These are phyloP conservation scores for Liriodendron chinense DNA, from an alignment of 164 flowering plant species.

Conservation along the genomic window DNA sequence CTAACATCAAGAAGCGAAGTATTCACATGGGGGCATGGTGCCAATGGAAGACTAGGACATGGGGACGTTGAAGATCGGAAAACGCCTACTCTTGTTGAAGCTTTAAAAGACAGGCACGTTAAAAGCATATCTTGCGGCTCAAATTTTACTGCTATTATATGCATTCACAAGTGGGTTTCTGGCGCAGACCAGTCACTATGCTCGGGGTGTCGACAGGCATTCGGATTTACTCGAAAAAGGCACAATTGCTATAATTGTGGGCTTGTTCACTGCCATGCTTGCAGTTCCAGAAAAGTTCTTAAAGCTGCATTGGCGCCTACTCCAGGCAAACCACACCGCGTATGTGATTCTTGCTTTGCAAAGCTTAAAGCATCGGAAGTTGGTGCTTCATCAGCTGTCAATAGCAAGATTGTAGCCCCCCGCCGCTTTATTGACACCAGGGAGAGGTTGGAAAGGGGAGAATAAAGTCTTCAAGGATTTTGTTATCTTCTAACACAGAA, in stretches of 20 bases:
- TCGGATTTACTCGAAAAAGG: constrained; percentile 83
- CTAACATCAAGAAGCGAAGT: constrained; percentile 82
- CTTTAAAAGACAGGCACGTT: constrained; percentile 76
- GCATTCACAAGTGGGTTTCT: constrained; percentile 83
- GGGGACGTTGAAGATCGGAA: constrained; percentile 78
- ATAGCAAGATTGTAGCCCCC: constrained; percentile 27
- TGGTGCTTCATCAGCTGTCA: constrained; percentile 26
- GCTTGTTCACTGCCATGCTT: constrained; percentile 76
- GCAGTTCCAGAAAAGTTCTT: constrained; percentile 69
- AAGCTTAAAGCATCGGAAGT: constrained; percentile 53
- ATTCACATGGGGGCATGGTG: constrained; percentile 89
- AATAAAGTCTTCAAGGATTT: constrained; percentile 40
- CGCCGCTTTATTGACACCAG: constrained; percentile 15
- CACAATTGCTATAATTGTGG: constrained; percentile 93
- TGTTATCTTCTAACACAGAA: constrained; percentile 47
- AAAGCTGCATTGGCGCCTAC: constrained; percentile 80
- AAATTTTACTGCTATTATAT: constrained; percentile 68
- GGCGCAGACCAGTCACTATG: constrained; percentile 83
- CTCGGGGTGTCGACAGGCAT: constrained; percentile 70
- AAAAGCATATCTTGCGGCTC: constrained; percentile 78
- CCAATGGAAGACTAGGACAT: constrained; percentile 85
- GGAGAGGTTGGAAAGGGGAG: constrained; percentile 45
- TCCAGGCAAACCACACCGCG: constrained; percentile 75
- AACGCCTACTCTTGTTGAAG: constrained; percentile 67
- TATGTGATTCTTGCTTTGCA: constrained; percentile 68